phyloP scores from a whole-genome alignment of 495 filamentous ascomycete genomes.

The Parathielavia appendiculata region DNA sequence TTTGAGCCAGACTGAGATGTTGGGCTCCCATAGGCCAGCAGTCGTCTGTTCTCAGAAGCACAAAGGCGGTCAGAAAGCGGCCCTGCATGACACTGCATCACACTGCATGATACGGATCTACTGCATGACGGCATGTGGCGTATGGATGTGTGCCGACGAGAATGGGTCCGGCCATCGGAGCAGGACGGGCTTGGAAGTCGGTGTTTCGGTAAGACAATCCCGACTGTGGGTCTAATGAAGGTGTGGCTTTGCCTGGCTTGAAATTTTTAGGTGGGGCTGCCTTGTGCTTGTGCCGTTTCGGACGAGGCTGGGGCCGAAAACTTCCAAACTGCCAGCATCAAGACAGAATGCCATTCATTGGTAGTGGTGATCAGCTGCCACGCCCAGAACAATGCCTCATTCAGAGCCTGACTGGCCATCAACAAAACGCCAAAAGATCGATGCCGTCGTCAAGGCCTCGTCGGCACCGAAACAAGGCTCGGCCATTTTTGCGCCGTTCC shows the following conservation, averaged over 20 bases:
- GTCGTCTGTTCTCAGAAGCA: not conserved
- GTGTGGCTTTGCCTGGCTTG: slow-evolving; percentile 2
- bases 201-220: not conserved
- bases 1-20: slow-evolving; percentile 7
- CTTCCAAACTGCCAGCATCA: slow-evolving; percentile 10
- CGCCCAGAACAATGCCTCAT: slow-evolving; percentile 43
- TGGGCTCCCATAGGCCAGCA: slow-evolving; percentile 11
- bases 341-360: slow-evolving; percentile 4
- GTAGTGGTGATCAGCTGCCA: not conserved
- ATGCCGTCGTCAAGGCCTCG: slow-evolving; percentile 33
- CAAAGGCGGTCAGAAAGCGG: slow-evolving; percentile 13
- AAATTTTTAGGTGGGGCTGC: slow-evolving; percentile 6
- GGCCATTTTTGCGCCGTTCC: slow-evolving; percentile 83
- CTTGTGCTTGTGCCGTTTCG: not conserved
- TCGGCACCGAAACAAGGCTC: slow-evolving; percentile 46
- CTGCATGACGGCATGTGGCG: no score
- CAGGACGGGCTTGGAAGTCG: not conserved
- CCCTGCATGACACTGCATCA: no score
- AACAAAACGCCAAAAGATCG: slow-evolving; percentile 64
- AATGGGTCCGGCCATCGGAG: slow-evolving; percentile 10
- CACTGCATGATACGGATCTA: no score
- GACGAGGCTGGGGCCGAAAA: slow-evolving; percentile 23
- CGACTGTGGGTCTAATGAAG: slow-evolving; percentile 15
- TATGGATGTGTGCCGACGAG: not conserved
- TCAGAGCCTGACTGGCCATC: slow-evolving; percentile 49